Percentiles rank a stretch among this genome's conserved stretches.
These are phyloP conservation scores for Gracilariopsis chorda DNA, from an alignment of 23 red algal species.

Conservation along the genomic window DNA sequence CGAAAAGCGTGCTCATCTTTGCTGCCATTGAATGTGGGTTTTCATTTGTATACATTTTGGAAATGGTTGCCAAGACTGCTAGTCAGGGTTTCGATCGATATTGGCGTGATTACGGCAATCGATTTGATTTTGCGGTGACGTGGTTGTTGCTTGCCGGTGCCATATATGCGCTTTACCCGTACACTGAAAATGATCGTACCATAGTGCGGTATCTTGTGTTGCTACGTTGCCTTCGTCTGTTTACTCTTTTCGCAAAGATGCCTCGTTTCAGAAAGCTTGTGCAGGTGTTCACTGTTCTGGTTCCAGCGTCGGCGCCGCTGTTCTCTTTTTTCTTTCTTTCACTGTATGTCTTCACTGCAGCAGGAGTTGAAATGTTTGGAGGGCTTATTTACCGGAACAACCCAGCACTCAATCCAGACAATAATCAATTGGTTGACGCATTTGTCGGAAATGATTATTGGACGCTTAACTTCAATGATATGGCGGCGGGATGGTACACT, in stretches of 20 bases:
- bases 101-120: constrained; percentile 73
- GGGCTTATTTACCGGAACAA: constrained; percentile 55
- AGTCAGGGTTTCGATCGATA: constrained; percentile 53
- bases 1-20: constrained; percentile 46
- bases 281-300: constrained; percentile 46
- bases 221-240: constrained; percentile 40
- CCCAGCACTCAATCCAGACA: constrained; percentile 49
- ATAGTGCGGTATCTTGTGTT: constrained; percentile 56
- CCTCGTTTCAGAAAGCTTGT: constrained; percentile 60
- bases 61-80: constrained; percentile 54
- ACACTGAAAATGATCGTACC: constrained; percentile 45
- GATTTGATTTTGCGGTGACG: constrained; percentile 63
- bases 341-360: constrained; percentile 51
- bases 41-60: constrained; percentile 60
- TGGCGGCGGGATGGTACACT: constrained; percentile 64
- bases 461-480: constrained; percentile 77
- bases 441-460: constrained; percentile 64
- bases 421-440: constrained; percentile 38
- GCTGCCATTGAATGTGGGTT: constrained; percentile 56
- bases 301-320: constrained; percentile 62
- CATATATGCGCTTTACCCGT: constrained; percentile 46
- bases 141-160: constrained; percentile 40
- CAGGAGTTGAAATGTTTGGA: constrained; percentile 67
- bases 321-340: constrained; percentile 68
- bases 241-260: constrained; percentile 45